phyloP scores from a whole-genome alignment of 352 stramenopile species.

The Pythium utonaiense region DNA sequence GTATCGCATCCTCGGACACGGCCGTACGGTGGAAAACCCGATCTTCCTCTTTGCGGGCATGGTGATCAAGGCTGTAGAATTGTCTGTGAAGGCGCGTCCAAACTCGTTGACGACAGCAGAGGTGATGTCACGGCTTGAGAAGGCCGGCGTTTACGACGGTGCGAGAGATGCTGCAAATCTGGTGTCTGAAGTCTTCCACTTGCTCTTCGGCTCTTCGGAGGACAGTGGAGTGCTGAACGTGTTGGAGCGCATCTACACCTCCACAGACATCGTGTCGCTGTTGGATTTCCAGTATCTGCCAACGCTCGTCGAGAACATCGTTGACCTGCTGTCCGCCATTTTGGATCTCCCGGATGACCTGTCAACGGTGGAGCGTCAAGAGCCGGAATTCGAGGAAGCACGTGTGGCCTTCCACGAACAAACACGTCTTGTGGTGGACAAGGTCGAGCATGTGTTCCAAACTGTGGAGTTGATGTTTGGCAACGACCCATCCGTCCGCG shows the following conservation, averaged over 20 bases:
- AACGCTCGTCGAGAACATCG: slow-evolving; percentile 56
- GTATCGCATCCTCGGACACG: slow-evolving; percentile 74
- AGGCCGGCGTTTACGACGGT: slow-evolving; percentile 54
- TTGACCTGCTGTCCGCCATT: slow-evolving; percentile 70
- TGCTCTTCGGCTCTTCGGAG: slow-evolving; percentile 60
- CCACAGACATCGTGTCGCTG: slow-evolving; percentile 48
- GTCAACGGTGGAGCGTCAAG: slow-evolving; percentile 38
- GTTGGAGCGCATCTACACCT: slow-evolving; percentile 60
- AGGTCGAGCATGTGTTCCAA: slow-evolving; percentile 37
- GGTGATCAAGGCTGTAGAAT: slow-evolving; percentile 54
- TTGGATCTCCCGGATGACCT: slow-evolving; percentile 81
- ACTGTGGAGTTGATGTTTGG: slow-evolving; percentile 54
- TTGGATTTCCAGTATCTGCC: slow-evolving; percentile 61
- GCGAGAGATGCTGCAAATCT: slow-evolving; percentile 57
- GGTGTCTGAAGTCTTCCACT: slow-evolving; percentile 60
- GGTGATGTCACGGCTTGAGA: slow-evolving; percentile 59
- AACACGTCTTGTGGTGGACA: slow-evolving; percentile 57
- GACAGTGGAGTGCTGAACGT: slow-evolving; percentile 45
- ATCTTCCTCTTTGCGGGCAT: slow-evolving; percentile 83
- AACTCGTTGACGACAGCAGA: slow-evolving; percentile 48
- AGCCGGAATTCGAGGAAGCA: slow-evolving; percentile 35
- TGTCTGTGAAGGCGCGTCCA: slow-evolving; percentile 45
- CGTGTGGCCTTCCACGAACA: slow-evolving; percentile 69
- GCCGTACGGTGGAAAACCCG: slow-evolving; percentile 65
- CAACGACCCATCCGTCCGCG: slow-evolving; percentile 38